phyloP scores from a whole-genome alignment of 108 stramenopile species.

The Cafeteria roenbergensis region DNA sequence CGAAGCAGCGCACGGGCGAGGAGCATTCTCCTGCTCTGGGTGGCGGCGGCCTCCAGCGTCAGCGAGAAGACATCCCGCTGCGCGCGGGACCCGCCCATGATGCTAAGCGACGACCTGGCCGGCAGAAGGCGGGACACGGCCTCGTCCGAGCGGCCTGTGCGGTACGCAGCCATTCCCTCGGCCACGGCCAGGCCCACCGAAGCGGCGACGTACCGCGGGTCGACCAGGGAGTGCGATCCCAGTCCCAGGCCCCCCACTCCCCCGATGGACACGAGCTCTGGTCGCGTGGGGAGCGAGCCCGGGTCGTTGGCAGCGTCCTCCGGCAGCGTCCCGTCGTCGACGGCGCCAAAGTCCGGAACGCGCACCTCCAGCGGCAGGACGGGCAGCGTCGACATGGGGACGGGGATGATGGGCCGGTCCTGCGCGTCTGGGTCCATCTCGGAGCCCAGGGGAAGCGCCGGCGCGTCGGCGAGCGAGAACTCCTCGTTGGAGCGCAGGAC shows the following conservation, averaged over 20 bases:
- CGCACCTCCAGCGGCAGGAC: slow-evolving; percentile 2
- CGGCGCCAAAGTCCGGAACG: too few relatives aligned
- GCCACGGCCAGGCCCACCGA: neutral
- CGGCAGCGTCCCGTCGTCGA: too few relatives aligned
- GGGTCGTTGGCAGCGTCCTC: too few relatives aligned
- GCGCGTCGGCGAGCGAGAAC: too few relatives aligned
- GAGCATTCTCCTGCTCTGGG: neutral
- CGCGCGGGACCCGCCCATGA: slow-evolving; percentile 4
- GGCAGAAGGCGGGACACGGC: neutral
- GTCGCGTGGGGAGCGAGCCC: too few relatives aligned
- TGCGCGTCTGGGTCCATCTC: too few relatives aligned
- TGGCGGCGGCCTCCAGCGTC: slow-evolving; percentile 9
- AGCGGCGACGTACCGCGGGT: slow-evolving; percentile 5
- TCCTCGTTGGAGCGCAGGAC: too few relatives aligned
- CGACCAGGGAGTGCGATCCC: neutral
- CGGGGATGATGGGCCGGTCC: too few relatives aligned
- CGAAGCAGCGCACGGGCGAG: slow-evolving; percentile 6
- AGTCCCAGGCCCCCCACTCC: slow-evolving; percentile 7
- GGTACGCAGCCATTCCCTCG: slow-evolving; percentile 8
- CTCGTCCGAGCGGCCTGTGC: neutral
- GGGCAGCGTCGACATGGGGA: slow-evolving; percentile 5
- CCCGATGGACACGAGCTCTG: neutral
- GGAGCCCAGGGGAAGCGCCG: too few relatives aligned
- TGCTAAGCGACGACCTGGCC: neutral
- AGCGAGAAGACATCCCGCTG: slow-evolving; percentile 5